phyloP scores from a whole-genome alignment of 345 rosid species.

The Passiflora organensis region DNA sequence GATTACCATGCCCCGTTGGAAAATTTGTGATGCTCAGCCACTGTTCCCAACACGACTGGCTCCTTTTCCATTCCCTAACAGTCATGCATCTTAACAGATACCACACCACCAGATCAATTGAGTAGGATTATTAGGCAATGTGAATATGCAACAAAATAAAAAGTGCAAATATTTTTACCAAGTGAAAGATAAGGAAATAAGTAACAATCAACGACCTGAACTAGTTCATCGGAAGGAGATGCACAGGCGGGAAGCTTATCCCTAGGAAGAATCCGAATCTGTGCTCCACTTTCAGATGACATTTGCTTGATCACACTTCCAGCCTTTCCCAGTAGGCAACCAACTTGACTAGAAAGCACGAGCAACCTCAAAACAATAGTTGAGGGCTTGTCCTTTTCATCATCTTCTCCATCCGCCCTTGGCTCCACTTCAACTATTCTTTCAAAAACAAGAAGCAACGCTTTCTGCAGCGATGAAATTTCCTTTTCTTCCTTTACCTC shows the following conservation, averaged over 20 bases:
- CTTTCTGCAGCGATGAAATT: constrained; percentile 44
- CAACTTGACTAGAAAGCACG: constrained; percentile 54
- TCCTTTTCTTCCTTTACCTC: constrained; percentile 24
- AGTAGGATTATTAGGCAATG: no score
- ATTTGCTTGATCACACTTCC: constrained; percentile 61
- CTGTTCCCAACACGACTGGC: no score
- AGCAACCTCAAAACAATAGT: constrained; percentile 44
- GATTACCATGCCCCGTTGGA: no score
- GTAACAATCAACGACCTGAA: constrained; percentile 41
- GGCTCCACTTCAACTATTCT: constrained; percentile 43
- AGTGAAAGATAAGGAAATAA: not conserved
- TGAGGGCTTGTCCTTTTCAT: constrained; percentile 31
- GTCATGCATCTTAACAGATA: no score
- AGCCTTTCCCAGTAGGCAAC: constrained; percentile 62
- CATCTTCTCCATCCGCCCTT: constrained; percentile 28
- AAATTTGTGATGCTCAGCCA: no score
- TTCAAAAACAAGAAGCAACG: constrained; percentile 51
- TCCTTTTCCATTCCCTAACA: no score
- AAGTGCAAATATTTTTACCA: no score
- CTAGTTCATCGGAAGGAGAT: constrained; percentile 49
- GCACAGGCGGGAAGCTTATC: constrained; percentile 57
- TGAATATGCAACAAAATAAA: no score
- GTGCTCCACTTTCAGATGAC: constrained; percentile 58
- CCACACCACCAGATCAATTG: no score
- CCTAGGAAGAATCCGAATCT: constrained; percentile 58